Percentiles rank a stretch among this genome's conserved stretches.
These are phyloP conservation scores for Euphorbia schlechtendalii DNA, from an alignment of 441 rosid genomes.

Conservation along the genomic window DNA sequence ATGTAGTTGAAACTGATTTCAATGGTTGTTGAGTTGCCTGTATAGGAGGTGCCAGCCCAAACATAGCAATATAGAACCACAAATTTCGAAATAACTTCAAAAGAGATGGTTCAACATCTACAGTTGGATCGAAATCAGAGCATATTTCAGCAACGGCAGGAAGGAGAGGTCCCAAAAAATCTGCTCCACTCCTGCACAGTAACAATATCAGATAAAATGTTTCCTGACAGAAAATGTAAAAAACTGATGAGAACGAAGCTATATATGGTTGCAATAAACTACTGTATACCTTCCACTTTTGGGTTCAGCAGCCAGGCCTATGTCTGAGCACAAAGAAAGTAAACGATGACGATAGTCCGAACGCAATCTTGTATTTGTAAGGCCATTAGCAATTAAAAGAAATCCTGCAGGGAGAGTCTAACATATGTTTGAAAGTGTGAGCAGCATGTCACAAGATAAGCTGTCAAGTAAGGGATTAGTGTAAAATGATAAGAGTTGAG, in stretches of 20 bases:
- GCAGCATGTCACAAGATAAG: conserved; percentile 24
- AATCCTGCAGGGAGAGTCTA: conserved; percentile 99
- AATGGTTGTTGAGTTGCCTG: conserved; percentile 46
- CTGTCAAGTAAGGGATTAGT: conserved; percentile 7
- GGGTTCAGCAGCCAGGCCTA: conserved; percentile 95
- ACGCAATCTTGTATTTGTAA: conserved; percentile 63
- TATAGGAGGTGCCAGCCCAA: conserved; percentile 96
- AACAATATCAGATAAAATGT: conserved; percentile 13
- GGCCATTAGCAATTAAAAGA: conserved; percentile 83
- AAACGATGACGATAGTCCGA: conserved; percentile 92
- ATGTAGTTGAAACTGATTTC: conserved; percentile 65
- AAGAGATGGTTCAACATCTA: conserved; percentile 84
- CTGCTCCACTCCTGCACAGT: conserved; percentile 90
- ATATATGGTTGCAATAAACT: conserved; percentile 12
- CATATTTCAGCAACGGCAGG: conserved; percentile 98
- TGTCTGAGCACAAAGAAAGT: conserved; percentile 95
- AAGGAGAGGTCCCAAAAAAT: conserved; percentile 90
- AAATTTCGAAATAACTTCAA: conserved; percentile 94
- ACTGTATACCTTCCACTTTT: conserved; percentile 78
- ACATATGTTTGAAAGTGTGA: conserved; percentile 51
- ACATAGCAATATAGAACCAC: conserved; percentile 97
- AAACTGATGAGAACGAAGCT: conserved; percentile 15
- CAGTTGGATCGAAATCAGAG: conserved; percentile 87
- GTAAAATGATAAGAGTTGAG: no score
- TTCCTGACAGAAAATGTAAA: conserved; percentile 13